Evolutionary conservation across 176 grass and related monocot species (phyloP), one percentile per base, ranked within the genome.

Genomic region (Eleusine indica): DNA sequence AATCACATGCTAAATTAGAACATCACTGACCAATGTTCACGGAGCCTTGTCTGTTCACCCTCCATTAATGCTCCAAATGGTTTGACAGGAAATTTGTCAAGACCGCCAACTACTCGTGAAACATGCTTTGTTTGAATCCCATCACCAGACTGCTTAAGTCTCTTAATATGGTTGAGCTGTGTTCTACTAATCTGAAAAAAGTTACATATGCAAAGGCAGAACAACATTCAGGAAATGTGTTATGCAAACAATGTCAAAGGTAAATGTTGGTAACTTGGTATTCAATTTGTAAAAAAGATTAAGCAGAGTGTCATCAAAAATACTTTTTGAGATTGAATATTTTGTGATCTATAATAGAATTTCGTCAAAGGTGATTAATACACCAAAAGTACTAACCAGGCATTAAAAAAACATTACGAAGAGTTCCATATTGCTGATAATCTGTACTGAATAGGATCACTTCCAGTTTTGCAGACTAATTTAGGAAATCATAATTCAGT

Each of bases 61-160:
- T 89, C 84, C 53, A 87, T 42, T 87, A 87, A 84, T 68, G 57
- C 79, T 84, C 82, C 48, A 53, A 78, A 89, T 77, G 84, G 84
- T 71, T 89, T 82, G 14, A 92, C 52, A 69, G 65, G 58, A 49
- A 86, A 89, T 82, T 86, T 87, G 51, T 89, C 72, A 60, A 92
- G 84, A n/a, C 88, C 80, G 22, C 91, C 91, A 73, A 92, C 63
- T 47, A 92, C 83, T 69, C 80, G 83, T 72, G 54, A 71, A 46
- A 92, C 87, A 67, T 76, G 84, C 40, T 89, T 89, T 0, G 75
- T 58, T 63, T 89, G 87, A 86, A 92, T 92, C 49, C 90, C 90
- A 68, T 89, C 91, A 43, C 80, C 84, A 81, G 91, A 92, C 62
- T 84, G 84, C 60, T 86, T 92, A 82, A 89, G 75, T 76, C 82